Conservation (phyloP, 768 basidiomycete species). For the Termitomyces sp. region DNA sequence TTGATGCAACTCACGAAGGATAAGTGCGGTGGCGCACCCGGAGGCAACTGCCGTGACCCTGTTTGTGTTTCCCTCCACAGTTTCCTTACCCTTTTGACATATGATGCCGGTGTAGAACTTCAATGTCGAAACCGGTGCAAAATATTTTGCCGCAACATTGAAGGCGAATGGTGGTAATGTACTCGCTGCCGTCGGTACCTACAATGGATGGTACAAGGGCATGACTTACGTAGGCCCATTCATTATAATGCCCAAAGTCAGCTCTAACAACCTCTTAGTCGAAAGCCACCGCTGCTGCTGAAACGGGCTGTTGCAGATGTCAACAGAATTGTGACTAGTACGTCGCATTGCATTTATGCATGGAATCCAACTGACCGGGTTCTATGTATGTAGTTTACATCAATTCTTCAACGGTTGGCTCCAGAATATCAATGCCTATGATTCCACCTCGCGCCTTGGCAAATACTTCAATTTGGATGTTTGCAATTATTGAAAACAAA, state of each 20-base stretch:
- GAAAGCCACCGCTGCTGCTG: constrained; percentile 53
- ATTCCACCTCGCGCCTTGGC: constrained; percentile 38
- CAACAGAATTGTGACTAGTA: constrained; percentile 89
- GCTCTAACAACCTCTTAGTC: constrained; percentile 23
- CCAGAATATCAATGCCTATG: constrained; percentile 51
- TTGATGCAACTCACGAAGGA: constrained; percentile 82
- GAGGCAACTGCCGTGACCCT: constrained; percentile 40
- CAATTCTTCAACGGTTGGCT: constrained; percentile 74
- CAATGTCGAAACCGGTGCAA: constrained; percentile 65
- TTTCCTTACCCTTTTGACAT: background rate
- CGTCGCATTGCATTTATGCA: constrained; percentile 19
- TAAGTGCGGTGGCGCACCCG: constrained; percentile 62
- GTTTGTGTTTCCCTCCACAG: constrained; percentile 21
- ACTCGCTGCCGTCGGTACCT: constrained; percentile 55
- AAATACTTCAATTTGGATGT: constrained; percentile 62
- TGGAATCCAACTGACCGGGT: background rate
- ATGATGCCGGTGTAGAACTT: constrained; percentile 41
- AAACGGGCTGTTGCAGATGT: constrained; percentile 53
- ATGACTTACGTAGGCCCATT: constrained; percentile 47
- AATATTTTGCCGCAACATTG: constrained; percentile 52
- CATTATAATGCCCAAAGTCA: background rate
- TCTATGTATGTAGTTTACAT: constrained; percentile 39
- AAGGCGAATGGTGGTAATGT: constrained; percentile 45
- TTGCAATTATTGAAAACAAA: constrained; percentile 21
- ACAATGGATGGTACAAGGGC: constrained; percentile 66